These are phyloP conservation scores for Citrus reticulata DNA, from an alignment of 345 rosid species.

Conservation along the genomic window DNA sequence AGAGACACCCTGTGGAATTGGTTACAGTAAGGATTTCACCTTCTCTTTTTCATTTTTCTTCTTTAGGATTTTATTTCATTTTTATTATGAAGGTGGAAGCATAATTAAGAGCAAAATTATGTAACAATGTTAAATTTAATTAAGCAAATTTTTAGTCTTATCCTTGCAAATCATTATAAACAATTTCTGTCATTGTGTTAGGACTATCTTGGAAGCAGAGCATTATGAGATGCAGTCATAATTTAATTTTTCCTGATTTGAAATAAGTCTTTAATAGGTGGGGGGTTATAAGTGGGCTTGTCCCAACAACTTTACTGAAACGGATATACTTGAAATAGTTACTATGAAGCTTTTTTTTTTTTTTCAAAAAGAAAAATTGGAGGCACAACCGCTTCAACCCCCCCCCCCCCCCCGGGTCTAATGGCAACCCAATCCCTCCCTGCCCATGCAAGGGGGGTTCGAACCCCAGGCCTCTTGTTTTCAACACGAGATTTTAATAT, in stretches of 20 bases:
- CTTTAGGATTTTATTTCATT: neutral
- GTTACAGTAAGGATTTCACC: constrained; percentile 48
- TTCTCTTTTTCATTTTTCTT: neutral
- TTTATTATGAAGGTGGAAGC: neutral
- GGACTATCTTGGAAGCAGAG: neutral
- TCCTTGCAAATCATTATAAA: neutral
- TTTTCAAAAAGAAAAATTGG: no score
- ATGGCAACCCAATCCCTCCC: no score
- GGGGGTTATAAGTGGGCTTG: neutral
- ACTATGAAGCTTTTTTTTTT: neutral
- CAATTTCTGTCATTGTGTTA: neutral
- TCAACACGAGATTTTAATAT: no score
- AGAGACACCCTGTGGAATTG: constrained; percentile 66
- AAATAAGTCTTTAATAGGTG: neutral
- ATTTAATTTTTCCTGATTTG: neutral
- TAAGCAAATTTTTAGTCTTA: neutral
- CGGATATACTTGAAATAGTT: neutral
- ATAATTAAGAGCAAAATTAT: neutral
- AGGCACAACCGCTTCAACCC: no score
- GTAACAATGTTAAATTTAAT: neutral
- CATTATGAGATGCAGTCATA: neutral
- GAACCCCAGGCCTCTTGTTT: no score
- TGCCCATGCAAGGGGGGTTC: no score
- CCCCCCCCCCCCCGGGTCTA: no score
- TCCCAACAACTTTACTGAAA: neutral